phyloP scores from a whole-genome alignment of 768 basidiomycete genomes.

The Chalciporus chontae region DNA sequence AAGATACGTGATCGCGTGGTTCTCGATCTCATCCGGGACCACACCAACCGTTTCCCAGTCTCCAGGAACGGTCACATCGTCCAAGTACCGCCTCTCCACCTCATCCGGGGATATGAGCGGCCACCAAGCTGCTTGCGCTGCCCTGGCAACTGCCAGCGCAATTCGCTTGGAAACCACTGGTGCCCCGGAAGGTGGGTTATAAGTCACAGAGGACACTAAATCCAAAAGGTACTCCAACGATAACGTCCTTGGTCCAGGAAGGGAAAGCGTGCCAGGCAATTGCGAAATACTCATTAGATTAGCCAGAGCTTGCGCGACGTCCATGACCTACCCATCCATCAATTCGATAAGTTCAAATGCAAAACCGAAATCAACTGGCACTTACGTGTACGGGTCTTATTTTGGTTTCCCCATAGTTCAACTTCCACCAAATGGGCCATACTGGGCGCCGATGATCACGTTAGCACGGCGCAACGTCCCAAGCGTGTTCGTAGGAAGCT shows the following conservation, averaged over 20 bases:
- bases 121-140: constrained; percentile 81
- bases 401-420: constrained; percentile 84
- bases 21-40: constrained; percentile 79
- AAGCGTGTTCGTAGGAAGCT: constrained; percentile 30
- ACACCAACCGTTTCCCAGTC: constrained; percentile 86
- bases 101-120: constrained; percentile 89
- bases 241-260: constrained; percentile 87
- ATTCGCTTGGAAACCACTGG: constrained; percentile 74
- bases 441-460: constrained; percentile 33
- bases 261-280: constrained; percentile 63
- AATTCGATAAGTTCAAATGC: constrained; percentile 5
- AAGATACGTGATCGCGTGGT: constrained; percentile 85
- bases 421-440: constrained; percentile 91
- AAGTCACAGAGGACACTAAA: constrained; percentile 77
- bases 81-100: constrained; percentile 80
- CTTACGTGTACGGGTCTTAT: constrained; percentile 90
- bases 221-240: constrained; percentile 79
- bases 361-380: constrained; percentile 19
- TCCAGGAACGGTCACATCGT: constrained; percentile 71
- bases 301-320: constrained; percentile 89
- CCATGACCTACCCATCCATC: constrained; percentile 62
- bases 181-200: constrained; percentile 65
- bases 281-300: constrained; percentile 67
- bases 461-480: constrained; percentile 10
- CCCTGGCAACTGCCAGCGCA: constrained; percentile 59